Conservation (phyloP, 2,329 filamentous ascomycete genomes). For the Tolypocladium pustulatum region DNA sequence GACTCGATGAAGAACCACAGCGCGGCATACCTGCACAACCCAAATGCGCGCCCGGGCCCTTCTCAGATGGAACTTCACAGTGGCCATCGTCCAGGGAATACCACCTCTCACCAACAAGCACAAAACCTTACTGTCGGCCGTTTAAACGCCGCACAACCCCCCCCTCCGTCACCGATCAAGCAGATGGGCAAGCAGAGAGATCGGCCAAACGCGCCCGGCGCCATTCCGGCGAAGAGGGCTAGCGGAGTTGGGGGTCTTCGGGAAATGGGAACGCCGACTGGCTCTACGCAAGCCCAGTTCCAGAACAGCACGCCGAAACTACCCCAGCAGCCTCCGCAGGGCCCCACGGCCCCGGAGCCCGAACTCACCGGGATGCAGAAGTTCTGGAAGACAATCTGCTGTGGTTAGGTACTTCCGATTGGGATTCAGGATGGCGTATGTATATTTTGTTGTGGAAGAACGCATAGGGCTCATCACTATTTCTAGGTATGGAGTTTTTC, state of each 20-base stretch:
- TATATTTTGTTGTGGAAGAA: slow-evolving; percentile 16
- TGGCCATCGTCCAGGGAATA: slow-evolving; percentile 55
- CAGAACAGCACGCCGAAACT: slow-evolving; percentile 90
- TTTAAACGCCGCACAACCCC: slow-evolving; percentile 91
- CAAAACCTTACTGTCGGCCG: slow-evolving; percentile 65
- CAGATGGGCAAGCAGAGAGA: slow-evolving; percentile 64
- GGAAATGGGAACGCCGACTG: slow-evolving; percentile 74
- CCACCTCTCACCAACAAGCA: slow-evolving; percentile 51
- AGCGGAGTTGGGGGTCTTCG: slow-evolving; percentile 63
- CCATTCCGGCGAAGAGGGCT: slow-evolving; percentile 63
- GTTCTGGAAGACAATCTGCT: slow-evolving; percentile 87
- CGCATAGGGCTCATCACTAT: slow-evolving; percentile 6
- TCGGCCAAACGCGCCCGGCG: slow-evolving; percentile 70
- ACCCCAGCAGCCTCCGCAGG: slow-evolving; percentile 53
- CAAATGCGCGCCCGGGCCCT: slow-evolving; percentile 67
- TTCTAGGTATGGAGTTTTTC: slow-evolving; percentile 20
- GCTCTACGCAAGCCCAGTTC: slow-evolving; percentile 91
- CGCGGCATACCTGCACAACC: slow-evolving; percentile 55
- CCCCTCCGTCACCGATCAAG: slow-evolving; percentile 76
- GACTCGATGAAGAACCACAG: slow-evolving; percentile 60
- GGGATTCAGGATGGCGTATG: slow-evolving; percentile 17
- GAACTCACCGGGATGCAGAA: slow-evolving; percentile 82
- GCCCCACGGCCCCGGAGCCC: slow-evolving; percentile 53
- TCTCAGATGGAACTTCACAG: slow-evolving; percentile 79
- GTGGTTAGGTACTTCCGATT: slow-evolving; percentile 46